Percentiles rank a stretch among this genome's conserved stretches.
phyloP scores from a whole-genome alignment of 768 basidiomycete genomes.

The Rhizopogon salebrosus region DNA sequence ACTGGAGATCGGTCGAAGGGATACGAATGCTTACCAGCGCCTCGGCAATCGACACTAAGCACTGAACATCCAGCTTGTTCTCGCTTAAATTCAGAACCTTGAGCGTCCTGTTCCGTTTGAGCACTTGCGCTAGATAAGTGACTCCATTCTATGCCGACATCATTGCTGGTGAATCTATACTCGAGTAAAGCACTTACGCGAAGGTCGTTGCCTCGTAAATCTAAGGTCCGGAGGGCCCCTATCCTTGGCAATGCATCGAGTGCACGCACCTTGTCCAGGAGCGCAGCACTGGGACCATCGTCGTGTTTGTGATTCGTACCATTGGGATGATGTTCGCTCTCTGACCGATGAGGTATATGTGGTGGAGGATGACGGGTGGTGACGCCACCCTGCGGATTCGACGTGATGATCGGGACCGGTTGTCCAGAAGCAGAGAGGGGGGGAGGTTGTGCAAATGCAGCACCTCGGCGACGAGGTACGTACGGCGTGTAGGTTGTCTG shows the following conservation, averaged over 20 bases:
- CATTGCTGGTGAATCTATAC: not conserved
- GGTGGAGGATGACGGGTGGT: conserved; percentile 37
- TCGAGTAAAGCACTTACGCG: conserved; percentile 47
- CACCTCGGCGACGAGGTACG: conserved; percentile 58
- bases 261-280: conserved; percentile 87
- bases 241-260: conserved; percentile 81
- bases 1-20: not conserved
- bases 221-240: conserved; percentile 83
- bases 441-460: conserved; percentile 21
- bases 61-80: conserved; percentile 84
- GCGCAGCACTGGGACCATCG: conserved; percentile 62
- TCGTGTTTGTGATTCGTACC: conserved; percentile 13
- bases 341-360: not conserved
- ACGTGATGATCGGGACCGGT: conserved; percentile 68
- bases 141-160: conserved; percentile 53
- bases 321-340: not conserved
- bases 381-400: conserved; percentile 49
- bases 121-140: conserved; percentile 86
- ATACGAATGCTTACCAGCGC: conserved; percentile 58
- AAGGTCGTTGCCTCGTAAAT: conserved; percentile 90
- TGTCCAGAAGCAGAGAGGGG: conserved; percentile 38
- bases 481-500: conserved; percentile 85
- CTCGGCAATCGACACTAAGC: conserved; percentile 80
- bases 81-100: conserved; percentile 93
- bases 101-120: conserved; percentile 92